A percentile compares a stretch with the other conserved stretches of the same genome.
Evolutionary conservation across 805 yeast species (phyloP).

Genomic region (Maudiozyma saulgeensis): DNA sequence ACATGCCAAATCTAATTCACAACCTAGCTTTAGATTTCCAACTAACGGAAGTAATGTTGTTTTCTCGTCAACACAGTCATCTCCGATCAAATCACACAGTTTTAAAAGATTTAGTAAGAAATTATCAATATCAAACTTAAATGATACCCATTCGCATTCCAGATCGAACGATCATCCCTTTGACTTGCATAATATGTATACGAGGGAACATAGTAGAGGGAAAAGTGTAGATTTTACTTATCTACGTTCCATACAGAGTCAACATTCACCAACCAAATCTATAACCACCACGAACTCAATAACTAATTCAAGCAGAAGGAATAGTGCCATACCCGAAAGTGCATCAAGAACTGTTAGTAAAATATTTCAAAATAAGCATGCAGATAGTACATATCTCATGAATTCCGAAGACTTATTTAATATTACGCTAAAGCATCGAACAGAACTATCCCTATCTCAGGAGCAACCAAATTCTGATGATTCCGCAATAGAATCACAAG

Average conservation of each 20-base stretch:
- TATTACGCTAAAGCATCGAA: not conserved
- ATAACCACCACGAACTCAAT: conserved; percentile 8
- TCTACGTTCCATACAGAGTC: conserved; percentile 23
- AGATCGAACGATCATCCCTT: not conserved
- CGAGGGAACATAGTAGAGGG: conserved; percentile 15
- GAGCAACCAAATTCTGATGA: conserved; percentile 5
- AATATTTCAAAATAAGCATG: conserved; percentile 8
- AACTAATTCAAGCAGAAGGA: conserved; percentile 8
- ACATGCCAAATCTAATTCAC: conserved; percentile 19
- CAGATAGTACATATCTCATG: conserved; percentile 4
- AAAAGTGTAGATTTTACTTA: conserved; percentile 27
- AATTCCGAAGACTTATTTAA: conserved; percentile 2
- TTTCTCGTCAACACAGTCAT: conserved; percentile 14
- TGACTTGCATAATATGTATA: not conserved
- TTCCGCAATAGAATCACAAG: conserved; percentile 5
- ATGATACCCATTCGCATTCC: conserved; percentile 11
- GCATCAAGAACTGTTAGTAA: conserved; percentile 8
- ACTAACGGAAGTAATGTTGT: not conserved
- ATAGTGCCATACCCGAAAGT: conserved; percentile 11
- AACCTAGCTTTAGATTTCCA: conserved; percentile 5
- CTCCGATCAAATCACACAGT: conserved; percentile 23
- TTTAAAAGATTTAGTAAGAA: conserved; percentile 24
- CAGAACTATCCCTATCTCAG: not conserved
- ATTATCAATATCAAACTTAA: conserved; percentile 24
- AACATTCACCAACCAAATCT: conserved; percentile 28